phyloP scores from a whole-genome alignment of 140 eudicot species.

The Anethum foeniculum region DNA sequence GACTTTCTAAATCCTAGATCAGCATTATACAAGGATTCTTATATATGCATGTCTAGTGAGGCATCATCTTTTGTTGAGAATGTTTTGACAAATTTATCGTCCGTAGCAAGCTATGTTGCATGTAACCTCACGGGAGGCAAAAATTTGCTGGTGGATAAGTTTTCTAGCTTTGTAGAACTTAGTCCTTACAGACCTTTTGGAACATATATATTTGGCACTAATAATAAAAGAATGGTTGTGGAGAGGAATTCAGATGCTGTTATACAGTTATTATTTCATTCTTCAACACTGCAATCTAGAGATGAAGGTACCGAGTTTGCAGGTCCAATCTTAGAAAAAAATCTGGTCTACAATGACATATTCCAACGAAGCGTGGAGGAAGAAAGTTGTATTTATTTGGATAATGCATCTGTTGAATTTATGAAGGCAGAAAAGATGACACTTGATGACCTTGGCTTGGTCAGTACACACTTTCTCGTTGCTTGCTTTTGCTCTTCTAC shows the following conservation, averaged over 20 bases:
- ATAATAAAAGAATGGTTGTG: conserved; percentile 25
- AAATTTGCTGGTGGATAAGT: conserved; percentile 21
- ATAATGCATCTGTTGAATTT: background rate
- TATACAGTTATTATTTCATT: conserved; percentile 36
- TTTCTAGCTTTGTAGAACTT: conserved; percentile 34
- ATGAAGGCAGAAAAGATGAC: background rate
- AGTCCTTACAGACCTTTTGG: conserved; percentile 68
- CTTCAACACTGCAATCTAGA: conserved; percentile 34
- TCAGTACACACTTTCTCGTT: conserved; percentile 1
- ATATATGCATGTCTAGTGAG: conserved; percentile 5
- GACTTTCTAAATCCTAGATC: conserved; percentile 14
- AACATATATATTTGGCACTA: conserved; percentile 32
- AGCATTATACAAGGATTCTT: background rate
- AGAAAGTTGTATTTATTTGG: conserved; percentile 30
- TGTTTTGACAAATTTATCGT: conserved; percentile 12
- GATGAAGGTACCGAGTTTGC: conserved; percentile 19
- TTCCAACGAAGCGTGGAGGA: conserved; percentile 15
- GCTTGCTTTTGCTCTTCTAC: too few species aligned
- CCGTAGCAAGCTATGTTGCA: too few species aligned
- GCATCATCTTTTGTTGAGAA: conserved; percentile 21
- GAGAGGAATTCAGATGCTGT: conserved; percentile 41
- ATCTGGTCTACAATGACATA: conserved; percentile 27
- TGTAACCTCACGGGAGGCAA: too few species aligned
- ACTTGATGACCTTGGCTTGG: conserved; percentile 12
- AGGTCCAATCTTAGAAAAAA: conserved; percentile 21